Evolutionary conservation across 495 filamentous ascomycete genomes (phyloP).

Genomic region (Daldinia caldariorum): DNA sequence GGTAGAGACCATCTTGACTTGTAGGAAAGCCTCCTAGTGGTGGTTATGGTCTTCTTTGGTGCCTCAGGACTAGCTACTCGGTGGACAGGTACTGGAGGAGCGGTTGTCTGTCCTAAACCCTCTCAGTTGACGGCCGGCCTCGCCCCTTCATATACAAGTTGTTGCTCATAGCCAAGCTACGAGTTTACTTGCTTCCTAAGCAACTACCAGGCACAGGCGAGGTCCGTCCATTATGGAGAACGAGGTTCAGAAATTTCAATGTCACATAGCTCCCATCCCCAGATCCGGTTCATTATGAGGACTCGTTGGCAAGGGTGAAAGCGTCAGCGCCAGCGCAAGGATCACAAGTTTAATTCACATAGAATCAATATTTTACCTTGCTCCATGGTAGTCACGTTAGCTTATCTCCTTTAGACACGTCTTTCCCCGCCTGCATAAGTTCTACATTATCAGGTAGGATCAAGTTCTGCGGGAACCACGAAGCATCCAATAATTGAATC

Average conservation of each 20-base stretch:
- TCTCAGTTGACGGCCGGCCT: background rate
- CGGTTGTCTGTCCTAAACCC: background rate
- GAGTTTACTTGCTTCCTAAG: conserved; percentile 1
- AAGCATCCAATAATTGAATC: conserved; percentile 22
- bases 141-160: conserved; percentile 29
- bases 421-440: conserved; percentile 10
- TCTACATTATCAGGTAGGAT: conserved; percentile 12
- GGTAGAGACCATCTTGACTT: conserved; percentile 31
- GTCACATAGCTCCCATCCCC: conserved; percentile 25
- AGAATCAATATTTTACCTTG: conserved; percentile 1
- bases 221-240: conserved; percentile 2
- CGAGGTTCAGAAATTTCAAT: conserved; percentile 16
- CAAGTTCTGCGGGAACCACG: background rate
- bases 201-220: conserved; percentile 9
- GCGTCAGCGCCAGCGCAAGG: conserved; percentile 5
- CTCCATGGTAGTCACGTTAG: conserved; percentile 4
- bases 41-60: background rate
- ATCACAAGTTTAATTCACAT: conserved; percentile 9
- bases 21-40: background rate
- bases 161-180: background rate
- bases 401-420: conserved; percentile 23
- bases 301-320: conserved; percentile 20
- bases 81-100: conserved; percentile 1
- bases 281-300: conserved; percentile 15
- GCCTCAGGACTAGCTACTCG: conserved; percentile 1